Evolutionary conservation across 2,329 filamentous ascomycete species (phyloP), one percentile per base, ranked within the genome.

Genomic region (Stachybotrys elegans): DNA sequence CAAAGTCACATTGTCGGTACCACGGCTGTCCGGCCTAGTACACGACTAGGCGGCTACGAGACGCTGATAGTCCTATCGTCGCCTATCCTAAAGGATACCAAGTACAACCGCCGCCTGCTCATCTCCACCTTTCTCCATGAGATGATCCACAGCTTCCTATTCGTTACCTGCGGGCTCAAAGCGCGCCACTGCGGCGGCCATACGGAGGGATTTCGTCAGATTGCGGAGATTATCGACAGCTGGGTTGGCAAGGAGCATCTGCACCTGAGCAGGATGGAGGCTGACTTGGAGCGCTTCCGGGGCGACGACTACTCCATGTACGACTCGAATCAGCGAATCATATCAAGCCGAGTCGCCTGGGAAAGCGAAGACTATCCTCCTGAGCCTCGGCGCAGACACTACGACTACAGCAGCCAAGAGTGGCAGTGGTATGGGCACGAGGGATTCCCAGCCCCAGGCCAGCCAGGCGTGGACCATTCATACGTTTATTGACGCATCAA

Each of bases 61-160:
- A 83, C 80, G 2, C 66, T 82, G 21, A 81, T 85, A 40, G 73
- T 81, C 5, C 64, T 84, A 12, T 83, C 79, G 4, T 69, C 71
- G 2, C 74, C 78, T 1, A 79, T 84, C 13, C 68, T 84, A n/a
- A 67, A 66, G 31, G 69, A 76, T 49, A 68, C 61, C 13, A 69
- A 66, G 40, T 84, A 80, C 58, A 81, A 79, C 56, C 66, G 80
- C 5, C 69, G 78, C 6, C 67, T 84, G 14, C 69, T 84, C 43
- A 81, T 84, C 40, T 79, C 77, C 6, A 81, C 81, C 0, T 83
- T 85, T 49, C 55, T 85, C 38, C 81, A 84, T 55, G 81, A 85
- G 61, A 72, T 84, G 52, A 80, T 84, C 39, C 81, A 84, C 61
- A 80, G 79, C 60, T 84, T 82, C 55, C 65, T 84, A 14, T 84